A percentile compares a stretch with the other conserved stretches of the same genome.
Conservation (phyloP, 2,329 filamentous ascomycete species). For the Fusarium papillatum region DNA sequence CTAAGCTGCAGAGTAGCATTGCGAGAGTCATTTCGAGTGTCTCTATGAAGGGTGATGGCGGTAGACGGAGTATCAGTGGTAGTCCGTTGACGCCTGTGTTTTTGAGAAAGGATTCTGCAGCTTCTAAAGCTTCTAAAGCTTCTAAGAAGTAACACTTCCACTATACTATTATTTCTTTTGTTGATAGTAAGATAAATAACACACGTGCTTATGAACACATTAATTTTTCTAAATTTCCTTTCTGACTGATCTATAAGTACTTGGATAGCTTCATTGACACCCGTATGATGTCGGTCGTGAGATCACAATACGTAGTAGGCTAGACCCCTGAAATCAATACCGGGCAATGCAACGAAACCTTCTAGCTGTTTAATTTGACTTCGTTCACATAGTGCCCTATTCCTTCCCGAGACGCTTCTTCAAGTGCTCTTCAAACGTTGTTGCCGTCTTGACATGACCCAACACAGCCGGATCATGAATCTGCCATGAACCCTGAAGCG, state of each 20-base stretch:
- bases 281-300: background rate
- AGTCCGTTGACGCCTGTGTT: background rate
- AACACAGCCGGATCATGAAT: background rate
- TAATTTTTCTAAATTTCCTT: background rate
- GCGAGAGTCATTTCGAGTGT: background rate
- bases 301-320: background rate
- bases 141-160: background rate
- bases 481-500: background rate
- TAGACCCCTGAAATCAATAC: no score
- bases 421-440: background rate
- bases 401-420: background rate
- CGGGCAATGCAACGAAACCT: background rate
- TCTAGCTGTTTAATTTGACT: background rate
- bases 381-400: background rate
- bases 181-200: background rate
- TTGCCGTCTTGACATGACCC: background rate
- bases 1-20: background rate
- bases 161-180: background rate
- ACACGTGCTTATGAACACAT: background rate
- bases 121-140: background rate
- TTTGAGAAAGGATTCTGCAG: slow-evolving; percentile 5
- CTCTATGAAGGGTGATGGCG: background rate
- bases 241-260: background rate
- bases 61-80: background rate
- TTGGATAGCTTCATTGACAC: background rate